Percentiles rank a stretch among this genome's conserved stretches.
Conservation (phyloP, 2,329 filamentous ascomycete species). For the Phyllosticta citriasiana region DNA sequence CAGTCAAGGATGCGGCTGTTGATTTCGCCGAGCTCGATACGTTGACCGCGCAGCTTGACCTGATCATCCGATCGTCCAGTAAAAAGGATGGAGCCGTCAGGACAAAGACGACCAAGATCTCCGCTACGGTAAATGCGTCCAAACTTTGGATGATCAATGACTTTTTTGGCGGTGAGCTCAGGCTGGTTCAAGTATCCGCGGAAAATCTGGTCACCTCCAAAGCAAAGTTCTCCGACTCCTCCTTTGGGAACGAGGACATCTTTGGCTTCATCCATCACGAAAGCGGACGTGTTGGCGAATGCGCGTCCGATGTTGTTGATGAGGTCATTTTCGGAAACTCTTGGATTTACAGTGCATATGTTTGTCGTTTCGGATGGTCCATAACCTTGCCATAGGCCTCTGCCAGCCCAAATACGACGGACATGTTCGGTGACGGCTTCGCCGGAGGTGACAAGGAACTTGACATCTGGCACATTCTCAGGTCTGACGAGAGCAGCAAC, state of each 20-base stretch:
- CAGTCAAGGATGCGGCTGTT: slow-evolving; percentile 50
- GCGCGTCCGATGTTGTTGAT: slow-evolving; percentile 68
- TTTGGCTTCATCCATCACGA: slow-evolving; percentile 44
- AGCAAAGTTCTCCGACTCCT: slow-evolving; percentile 72
- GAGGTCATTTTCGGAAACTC: slow-evolving; percentile 47
- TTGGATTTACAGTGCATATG: slow-evolving; percentile 64
- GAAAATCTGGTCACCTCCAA: slow-evolving; percentile 72
- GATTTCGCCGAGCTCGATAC: slow-evolving; percentile 71
- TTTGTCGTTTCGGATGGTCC: slow-evolving; percentile 82
- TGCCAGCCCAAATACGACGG: slow-evolving; percentile 55
- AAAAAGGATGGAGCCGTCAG: slow-evolving; percentile 66
- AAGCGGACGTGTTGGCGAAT: slow-evolving; percentile 65
- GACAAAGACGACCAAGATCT: slow-evolving; percentile 69
- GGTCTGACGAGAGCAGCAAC: slow-evolving; percentile 68
- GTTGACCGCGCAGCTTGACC: slow-evolving; percentile 70
- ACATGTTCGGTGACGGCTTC: slow-evolving; percentile 69
- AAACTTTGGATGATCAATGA: slow-evolving; percentile 56
- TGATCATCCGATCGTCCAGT: slow-evolving; percentile 67
- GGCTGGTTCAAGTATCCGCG: slow-evolving; percentile 62
- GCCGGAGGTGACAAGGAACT: slow-evolving; percentile 71
- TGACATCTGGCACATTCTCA: slow-evolving; percentile 55
- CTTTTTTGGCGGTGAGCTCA: slow-evolving; percentile 53
- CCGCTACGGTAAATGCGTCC: slow-evolving; percentile 75
- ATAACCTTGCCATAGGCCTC: slow-evolving; percentile 68
- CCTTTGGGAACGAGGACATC: slow-evolving; percentile 51